Percentiles rank a stretch among this genome's conserved stretches.
These are phyloP conservation scores for Immersiporthe knoxdaviesiana DNA, from an alignment of 2,329 filamentous ascomycete genomes.

Conservation along the genomic window DNA sequence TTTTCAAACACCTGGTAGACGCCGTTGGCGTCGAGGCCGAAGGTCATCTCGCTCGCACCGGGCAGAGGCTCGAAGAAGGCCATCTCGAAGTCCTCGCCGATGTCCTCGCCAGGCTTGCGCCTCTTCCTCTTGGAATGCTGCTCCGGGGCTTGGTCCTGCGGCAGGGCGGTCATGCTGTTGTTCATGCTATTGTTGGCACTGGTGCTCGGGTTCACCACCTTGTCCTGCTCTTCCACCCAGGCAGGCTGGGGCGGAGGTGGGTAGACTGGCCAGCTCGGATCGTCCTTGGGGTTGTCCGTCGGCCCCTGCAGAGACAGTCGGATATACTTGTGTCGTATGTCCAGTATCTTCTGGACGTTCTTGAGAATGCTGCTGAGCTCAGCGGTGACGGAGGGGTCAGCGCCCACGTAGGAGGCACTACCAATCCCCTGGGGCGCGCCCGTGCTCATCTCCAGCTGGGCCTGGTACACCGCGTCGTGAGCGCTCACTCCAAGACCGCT, in stretches of 20 bases:
- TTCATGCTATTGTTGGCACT: conserved; percentile 49
- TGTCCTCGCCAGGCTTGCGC: conserved; percentile 85
- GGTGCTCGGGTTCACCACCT: conserved; percentile 37
- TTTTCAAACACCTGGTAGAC: conserved; percentile 92
- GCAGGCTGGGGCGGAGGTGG: conserved; percentile 89
- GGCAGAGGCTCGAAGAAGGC: conserved; percentile 78
- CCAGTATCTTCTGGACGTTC: conserved; percentile 87
- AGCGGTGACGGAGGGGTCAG: conserved; percentile 77
- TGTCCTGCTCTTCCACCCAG: conserved; percentile 67
- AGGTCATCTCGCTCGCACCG: conserved; percentile 70
- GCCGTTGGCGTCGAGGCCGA: conserved; percentile 77
- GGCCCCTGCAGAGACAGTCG: conserved; percentile 79
- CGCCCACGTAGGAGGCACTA: conserved; percentile 69
- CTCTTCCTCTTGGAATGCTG: conserved; percentile 55
- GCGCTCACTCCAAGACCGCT: conserved; percentile 23
- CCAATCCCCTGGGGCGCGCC: conserved; percentile 62
- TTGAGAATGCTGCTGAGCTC: conserved; percentile 86
- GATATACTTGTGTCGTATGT: conserved; percentile 88
- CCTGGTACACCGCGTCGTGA: conserved; percentile 34
- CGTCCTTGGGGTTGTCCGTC: conserved; percentile 86
- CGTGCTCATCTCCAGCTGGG: conserved; percentile 28
- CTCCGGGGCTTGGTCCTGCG: conserved; percentile 40
- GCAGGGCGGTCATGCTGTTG: conserved; percentile 49
- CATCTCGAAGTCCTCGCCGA: conserved; percentile 90
- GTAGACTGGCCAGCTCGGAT: conserved; percentile 83